Base-by-base conservation (phyloP, 2,329 filamentous ascomycete genomes). In the Basipetospora chlamydospora region DNA sequence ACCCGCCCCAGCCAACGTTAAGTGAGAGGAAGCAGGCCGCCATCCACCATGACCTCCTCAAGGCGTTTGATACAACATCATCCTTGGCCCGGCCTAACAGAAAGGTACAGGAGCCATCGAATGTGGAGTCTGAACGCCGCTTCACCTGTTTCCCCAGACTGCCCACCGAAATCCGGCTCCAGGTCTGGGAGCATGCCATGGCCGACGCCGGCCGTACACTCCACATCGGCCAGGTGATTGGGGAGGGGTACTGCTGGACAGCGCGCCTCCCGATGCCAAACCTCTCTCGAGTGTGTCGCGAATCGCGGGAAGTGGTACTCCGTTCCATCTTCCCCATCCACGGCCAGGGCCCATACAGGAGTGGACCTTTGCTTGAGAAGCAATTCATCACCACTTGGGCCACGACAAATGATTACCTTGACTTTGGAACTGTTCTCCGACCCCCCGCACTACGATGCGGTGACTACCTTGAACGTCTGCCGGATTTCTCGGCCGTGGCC, bases 171-270 rank as follows among this genome's bases (percentile, higher is more conserved):
- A 38, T 38, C 16, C 35, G 35, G 3, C 22, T 38, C 2, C 35
- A 38, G 23, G 33, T 38, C 21, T 38, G 35, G 35, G 21, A 26
- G 11, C 28, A 28, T 5, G 28, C 35, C 12, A 21, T 38, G 6
- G 28, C 35, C n/a, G 21, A 5, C 12, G 18, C 10, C 4, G 35
- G 35, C 3, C 28, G 35, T 6, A 38, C 35, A 3, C 22, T 38
- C 6, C 35, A 38, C 29, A 23, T 38, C 12, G 35, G 28, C 29
- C 35, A 38, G 22, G 23, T 3, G 17, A 20, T 38, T n/a, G 23
- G 28, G 15, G 35, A 38, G 28, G 13, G 21, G 15, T 38, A 38
- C 29, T 38, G 26, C 22, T 38, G 35, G 35, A 33, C 35, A 9
- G 28, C 35, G 12, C 21, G 29, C n/a, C 35, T 38, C 35, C 28